phyloP scores from a whole-genome alignment of 768 basidiomycete species.

The Rhodotorula graminis region DNA sequence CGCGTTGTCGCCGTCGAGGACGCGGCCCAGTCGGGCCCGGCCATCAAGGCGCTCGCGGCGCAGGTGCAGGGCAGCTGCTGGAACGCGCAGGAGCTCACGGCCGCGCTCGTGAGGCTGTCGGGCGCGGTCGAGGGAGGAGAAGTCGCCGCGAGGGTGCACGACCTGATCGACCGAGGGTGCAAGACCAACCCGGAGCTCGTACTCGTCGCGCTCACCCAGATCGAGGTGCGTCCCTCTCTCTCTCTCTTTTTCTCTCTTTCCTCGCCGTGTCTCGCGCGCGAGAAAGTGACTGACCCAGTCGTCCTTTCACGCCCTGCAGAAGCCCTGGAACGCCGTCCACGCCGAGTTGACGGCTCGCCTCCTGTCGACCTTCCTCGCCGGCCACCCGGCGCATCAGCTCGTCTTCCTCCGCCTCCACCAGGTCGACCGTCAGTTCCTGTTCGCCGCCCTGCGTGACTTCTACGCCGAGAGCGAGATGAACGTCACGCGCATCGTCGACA shows the following conservation, averaged over 20 bases:
- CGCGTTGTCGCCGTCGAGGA: conserved; percentile 84
- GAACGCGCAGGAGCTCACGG: conserved; percentile 88
- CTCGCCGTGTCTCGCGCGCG: too few species aligned
- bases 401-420: conserved; percentile 97
- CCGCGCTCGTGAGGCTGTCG: conserved; percentile 74
- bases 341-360: conserved; percentile 80
- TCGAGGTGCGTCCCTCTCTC: conserved; percentile 60
- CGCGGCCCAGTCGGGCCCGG: conserved; percentile 73
- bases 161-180: conserved; percentile 89
- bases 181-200: conserved; percentile 91
- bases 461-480: conserved; percentile 88
- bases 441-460: conserved; percentile 81
- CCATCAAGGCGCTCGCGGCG: conserved; percentile 83
- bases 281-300: too few species aligned
- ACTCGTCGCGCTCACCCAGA: conserved; percentile 84
- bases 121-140: conserved; percentile 49
- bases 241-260: neutral
- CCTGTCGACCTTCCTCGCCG: conserved; percentile 80
- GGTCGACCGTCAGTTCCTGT: conserved; percentile 76
- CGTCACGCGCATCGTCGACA: conserved; percentile 88
- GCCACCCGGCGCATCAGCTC: conserved; percentile 89
- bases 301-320: conserved; percentile 48
- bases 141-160: conserved; percentile 69
- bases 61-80: conserved; percentile 88
- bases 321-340: conserved; percentile 81